A percentile compares a stretch with the other conserved stretches of the same genome.
Conservation (phyloP, 495 filamentous ascomycete species). For the Aspergillus mulundensis region DNA sequence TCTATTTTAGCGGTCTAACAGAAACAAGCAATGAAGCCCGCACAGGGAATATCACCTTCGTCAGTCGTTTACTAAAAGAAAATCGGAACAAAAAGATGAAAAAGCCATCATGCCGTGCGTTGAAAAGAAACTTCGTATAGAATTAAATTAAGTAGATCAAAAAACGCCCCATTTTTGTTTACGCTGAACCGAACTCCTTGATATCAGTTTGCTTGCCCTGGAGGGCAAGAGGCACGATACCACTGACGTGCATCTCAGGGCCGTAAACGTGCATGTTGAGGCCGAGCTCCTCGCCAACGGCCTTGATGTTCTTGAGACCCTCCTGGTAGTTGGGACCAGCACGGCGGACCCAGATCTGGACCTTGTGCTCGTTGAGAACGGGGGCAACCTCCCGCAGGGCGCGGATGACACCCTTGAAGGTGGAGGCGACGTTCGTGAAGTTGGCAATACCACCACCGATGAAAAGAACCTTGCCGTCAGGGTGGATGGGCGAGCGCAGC, state of each 20-base stretch:
- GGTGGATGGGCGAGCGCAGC: conserved; percentile 81
- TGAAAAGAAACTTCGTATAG: conserved; percentile 40
- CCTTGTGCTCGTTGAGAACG: conserved; percentile 89
- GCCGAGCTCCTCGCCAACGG: conserved; percentile 85
- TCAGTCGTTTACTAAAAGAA: conserved; percentile 16
- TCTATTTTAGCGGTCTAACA: conserved; percentile 22
- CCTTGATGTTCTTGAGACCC: conserved; percentile 99
- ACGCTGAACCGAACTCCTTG: conserved; percentile 46
- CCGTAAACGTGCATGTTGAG: conserved; percentile 96
- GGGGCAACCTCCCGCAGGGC: conserved; percentile 89
- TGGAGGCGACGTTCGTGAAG: conserved; percentile 95
- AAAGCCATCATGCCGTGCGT: conserved; percentile 47
- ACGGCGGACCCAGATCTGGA: conserved; percentile 98
- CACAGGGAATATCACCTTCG: conserved; percentile 16
- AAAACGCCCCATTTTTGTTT: conserved; percentile 28
- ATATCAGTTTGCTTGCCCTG: conserved; percentile 54
- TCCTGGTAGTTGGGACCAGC: conserved; percentile 99
- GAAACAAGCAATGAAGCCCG: conserved; percentile 16
- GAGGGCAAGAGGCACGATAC: conserved; percentile 65
- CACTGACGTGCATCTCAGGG: conserved; percentile 86
- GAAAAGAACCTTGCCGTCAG: conserved; percentile 96
- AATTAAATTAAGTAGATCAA: conserved; percentile 29
- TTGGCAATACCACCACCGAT: conserved; percentile 99
- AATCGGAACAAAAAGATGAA: conserved; percentile 11
- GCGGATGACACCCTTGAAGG: conserved; percentile 99